Base-by-base conservation (phyloP, 305 asterid species). In the Striga hermonthica region DNA sequence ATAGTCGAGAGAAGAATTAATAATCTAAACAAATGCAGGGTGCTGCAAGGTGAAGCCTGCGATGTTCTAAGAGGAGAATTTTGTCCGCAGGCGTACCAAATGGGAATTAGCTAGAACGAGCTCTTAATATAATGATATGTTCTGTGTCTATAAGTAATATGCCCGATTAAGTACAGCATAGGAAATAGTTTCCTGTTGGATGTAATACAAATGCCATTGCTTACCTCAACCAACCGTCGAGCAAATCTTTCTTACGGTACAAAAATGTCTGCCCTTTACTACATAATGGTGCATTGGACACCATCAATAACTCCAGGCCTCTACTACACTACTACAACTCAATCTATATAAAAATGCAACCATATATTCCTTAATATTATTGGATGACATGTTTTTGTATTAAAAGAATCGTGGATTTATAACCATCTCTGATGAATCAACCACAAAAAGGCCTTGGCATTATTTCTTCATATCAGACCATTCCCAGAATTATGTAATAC, bases 61-160 rank as follows among this genome's bases (percentile, higher is more conserved):
- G 82, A 82, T 43, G 76, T 79, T 62, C 74, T 82, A n/a, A 81
- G 84, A 9, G 84, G 82, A 11, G 81, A 79, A 50, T 79, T 75
- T 74, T 82, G 81, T 31, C 66, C 72, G 52, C 54, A 54, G 7
- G 5, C 60, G 1, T 76, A 69, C 67, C 82, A 69, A 60, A 43
- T 47, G 53, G 14, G 53, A n/a, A 47, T 47, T 9, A 4, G 53
- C 54, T 48, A 12, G 22, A 48, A 48, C 8, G 3, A 43, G 31
- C 31, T 22, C 31, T 22, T 22, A 22, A 22, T 22, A 22, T 22
- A 22, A 22, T 22, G 31, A 22, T 22, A 2, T 22, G 31, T 22
- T 22, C 31, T 22, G 31, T 22, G 31, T 22, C 1, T 22, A 22
- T 22, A 22, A 22, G 31, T 22, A 22, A 22, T n/a, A n/a, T 2